A percentile compares a stretch with the other conserved stretches of the same genome.
These are phyloP conservation scores for Ampelocalamus luodianensis DNA, from an alignment of 176 grass and related monocot genomes.

Conservation along the genomic window DNA sequence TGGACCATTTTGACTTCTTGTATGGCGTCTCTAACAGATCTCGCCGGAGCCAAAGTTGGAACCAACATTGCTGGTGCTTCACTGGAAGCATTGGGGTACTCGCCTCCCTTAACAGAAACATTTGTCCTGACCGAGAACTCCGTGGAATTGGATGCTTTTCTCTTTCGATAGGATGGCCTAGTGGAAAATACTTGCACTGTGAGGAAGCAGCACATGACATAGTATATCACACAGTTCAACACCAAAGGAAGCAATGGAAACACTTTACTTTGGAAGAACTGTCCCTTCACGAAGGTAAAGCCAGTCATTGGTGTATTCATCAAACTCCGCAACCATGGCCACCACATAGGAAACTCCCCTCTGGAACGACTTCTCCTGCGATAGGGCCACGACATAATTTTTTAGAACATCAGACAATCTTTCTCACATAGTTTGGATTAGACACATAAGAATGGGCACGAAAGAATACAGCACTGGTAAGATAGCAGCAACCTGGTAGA, in stretches of 20 bases:
- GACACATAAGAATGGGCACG: constrained; percentile 1
- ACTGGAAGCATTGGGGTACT: constrained; percentile 46
- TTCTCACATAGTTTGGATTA: background rate
- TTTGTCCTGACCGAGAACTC: constrained; percentile 70
- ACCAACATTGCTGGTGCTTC: constrained; percentile 78
- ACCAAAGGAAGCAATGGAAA: constrained; percentile 10
- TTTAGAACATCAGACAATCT: background rate
- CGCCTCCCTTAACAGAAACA: constrained; percentile 56
- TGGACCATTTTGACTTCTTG: constrained; percentile 97
- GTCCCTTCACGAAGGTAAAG: constrained; percentile 92
- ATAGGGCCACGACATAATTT: background rate
- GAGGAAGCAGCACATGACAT: background rate
- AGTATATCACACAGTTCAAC: constrained; percentile 13
- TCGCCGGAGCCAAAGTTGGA: constrained; percentile 80
- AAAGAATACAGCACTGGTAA: background rate
- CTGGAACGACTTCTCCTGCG: constrained; percentile 75
- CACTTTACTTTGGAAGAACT: constrained; percentile 75
- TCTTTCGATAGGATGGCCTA: constrained; percentile 84
- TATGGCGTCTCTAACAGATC: constrained; percentile 83
- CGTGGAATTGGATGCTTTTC: constrained; percentile 55
- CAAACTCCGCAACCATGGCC: constrained; percentile 89
- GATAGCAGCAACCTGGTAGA: constrained; percentile 67
- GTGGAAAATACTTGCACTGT: background rate
- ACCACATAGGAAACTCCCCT: constrained; percentile 82
- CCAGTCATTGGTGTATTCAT: constrained; percentile 98